Evolutionary conservation across 2,329 filamentous ascomycete species (phyloP), one percentile per base, ranked within the genome.

Genomic region (Penicillium nordicum): DNA sequence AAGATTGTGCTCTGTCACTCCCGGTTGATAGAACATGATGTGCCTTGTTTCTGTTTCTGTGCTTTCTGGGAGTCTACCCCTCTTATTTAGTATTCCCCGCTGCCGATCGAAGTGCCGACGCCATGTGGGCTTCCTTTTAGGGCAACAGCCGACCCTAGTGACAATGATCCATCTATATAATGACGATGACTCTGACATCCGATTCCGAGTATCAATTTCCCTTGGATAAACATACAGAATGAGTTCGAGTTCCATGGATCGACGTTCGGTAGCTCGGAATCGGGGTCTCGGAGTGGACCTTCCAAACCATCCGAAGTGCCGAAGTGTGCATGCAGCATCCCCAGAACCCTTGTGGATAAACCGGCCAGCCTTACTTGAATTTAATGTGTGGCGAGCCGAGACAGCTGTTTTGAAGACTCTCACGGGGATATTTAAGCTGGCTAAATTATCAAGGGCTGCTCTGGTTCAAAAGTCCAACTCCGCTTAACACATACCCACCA

Each of bases 21-120:
- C 80, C 80, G 72, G 67, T 84, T 46, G 18, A 10, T 46, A 84
- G 68, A 82, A 83, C 73, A 84, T 79, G n/a, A 23, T 10, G 18
- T 16, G 18, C 27, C n/a, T 30, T 47, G 5, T 12, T 34, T 34
- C n/a, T 27, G 45, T 25, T 25, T 36, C 38, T 16, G 12, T 41
- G 38, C 38, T 23, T 41, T 41, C 38, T 41, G 11, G 38, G 18
- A 5, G 41, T 29, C n/a, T 14, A 51, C 44, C 54, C 54, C 43
- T 42, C 37, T 32, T 38, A 41, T 41, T 4, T 23, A 12, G 14
- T 25, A n/a, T 42, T 12, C 14, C 40, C 23, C 23, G 8, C 40
- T 42, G 40, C 12, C 14, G 23, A 42, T 25, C 23, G 8, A 42
- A 42, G 14, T 42, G 40, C 14, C 23, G 23, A 42, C 8, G 14